Percentiles rank a stretch among this genome's conserved stretches.
phyloP scores from a whole-genome alignment of 257 asterid species.

The Ehretia macrophylla region DNA sequence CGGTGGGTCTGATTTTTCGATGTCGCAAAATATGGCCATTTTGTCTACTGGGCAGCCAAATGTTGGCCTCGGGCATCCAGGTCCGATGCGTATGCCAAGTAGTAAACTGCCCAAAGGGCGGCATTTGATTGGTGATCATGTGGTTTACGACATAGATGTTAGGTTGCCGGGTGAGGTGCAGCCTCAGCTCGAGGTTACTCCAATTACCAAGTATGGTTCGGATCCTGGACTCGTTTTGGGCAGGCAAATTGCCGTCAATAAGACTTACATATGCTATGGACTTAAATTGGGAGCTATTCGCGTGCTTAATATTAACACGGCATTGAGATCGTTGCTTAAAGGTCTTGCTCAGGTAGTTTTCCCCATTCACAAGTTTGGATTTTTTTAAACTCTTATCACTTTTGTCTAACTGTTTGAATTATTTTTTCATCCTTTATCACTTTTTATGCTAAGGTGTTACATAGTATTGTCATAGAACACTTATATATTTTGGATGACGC shows the following conservation, averaged over 20 bases:
- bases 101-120: slow-evolving; percentile 92
- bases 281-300: slow-evolving; percentile 84
- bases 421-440: too few species aligned
- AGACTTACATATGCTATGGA: slow-evolving; percentile 90
- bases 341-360: slow-evolving; percentile 80
- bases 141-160: slow-evolving; percentile 71
- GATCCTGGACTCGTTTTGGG: slow-evolving; percentile 95
- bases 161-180: slow-evolving; percentile 87
- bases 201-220: slow-evolving; percentile 89
- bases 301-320: slow-evolving; percentile 90
- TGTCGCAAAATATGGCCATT: slow-evolving; percentile 26
- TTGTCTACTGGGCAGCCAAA: slow-evolving; percentile 42
- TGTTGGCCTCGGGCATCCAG: slow-evolving; percentile 39
- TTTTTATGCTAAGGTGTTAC: too few species aligned
- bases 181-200: slow-evolving; percentile 99
- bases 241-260: slow-evolving; percentile 91
- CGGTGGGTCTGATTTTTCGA: slow-evolving; percentile 53
- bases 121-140: slow-evolving; percentile 61
- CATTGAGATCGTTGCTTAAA: slow-evolving; percentile 89
- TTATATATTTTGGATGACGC: not conserved
- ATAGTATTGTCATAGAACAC: too few species aligned
- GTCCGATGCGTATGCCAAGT: slow-evolving; percentile 74
- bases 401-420: not conserved
- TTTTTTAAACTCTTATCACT: not conserved
- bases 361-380: not conserved